Evolutionary conservation across 1,284 basidiomycete species (phyloP).

Genomic region (Hortiboletus rubellus): DNA sequence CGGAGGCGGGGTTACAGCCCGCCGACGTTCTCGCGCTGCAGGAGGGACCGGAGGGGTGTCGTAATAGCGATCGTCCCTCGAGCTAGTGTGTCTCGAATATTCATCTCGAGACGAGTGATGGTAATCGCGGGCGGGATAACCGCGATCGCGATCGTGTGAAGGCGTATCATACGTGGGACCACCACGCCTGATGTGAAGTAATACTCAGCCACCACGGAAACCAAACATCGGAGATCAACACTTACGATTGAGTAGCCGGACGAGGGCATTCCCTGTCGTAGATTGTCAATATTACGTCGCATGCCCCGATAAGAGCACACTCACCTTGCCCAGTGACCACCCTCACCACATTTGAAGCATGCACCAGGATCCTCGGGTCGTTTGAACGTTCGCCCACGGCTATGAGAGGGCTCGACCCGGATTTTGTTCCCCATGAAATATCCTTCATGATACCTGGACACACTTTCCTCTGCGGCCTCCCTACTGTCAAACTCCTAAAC

Average conservation of each 20-base stretch:
- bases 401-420: conserved; percentile 78
- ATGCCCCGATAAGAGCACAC: conserved; percentile 21
- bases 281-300: conserved; percentile 7
- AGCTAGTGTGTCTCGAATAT: conserved; percentile 41
- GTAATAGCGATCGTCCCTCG: conserved; percentile 52
- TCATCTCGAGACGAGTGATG: conserved; percentile 43
- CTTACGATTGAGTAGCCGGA: conserved; percentile 44
- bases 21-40: conserved; percentile 53
- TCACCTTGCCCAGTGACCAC: conserved; percentile 84
- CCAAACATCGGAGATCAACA: conserved; percentile 25
- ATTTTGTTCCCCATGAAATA: conserved; percentile 89
- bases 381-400: conserved; percentile 77
- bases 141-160: conserved; percentile 52
- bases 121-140: conserved; percentile 50
- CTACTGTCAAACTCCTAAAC: conserved; percentile 75
- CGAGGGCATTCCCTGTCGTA: conserved; percentile 69
- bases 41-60: conserved; percentile 54
- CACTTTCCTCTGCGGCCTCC: conserved; percentile 80
- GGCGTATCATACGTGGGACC: conserved; percentile 45
- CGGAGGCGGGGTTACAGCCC: conserved; percentile 59
- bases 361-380: conserved; percentile 76
- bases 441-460: conserved; percentile 82
- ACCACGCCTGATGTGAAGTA: conserved; percentile 29
- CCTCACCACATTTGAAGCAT: conserved; percentile 80
- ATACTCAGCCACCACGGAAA: neutral